Conservation (phyloP, 768 basidiomycete species). For the Lentinula aciculospora region DNA sequence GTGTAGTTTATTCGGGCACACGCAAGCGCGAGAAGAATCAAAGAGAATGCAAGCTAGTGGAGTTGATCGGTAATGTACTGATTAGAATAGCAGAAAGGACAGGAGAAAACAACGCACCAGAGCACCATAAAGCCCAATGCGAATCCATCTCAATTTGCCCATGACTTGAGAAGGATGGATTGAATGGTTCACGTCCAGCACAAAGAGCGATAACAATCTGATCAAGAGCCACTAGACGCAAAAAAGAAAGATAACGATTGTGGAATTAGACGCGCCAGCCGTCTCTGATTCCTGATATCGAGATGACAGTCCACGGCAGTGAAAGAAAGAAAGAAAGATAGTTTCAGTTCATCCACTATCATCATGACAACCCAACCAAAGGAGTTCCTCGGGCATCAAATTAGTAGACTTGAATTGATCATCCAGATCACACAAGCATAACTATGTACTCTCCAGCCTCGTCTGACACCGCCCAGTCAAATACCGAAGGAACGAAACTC, state of each 20-base stretch:
- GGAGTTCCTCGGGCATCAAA: neutral
- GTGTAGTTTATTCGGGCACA: conserved; percentile 65
- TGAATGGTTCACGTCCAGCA: neutral
- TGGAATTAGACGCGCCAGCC: neutral
- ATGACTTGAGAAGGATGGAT: neutral
- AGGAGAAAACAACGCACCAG: neutral
- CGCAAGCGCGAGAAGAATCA: conserved; percentile 51
- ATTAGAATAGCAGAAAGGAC: neutral
- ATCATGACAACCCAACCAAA: neutral
- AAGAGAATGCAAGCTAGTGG: conserved; percentile 41
- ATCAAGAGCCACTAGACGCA: neutral
- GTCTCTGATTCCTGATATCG: neutral
- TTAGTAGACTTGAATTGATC: too few species aligned
- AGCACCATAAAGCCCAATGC: neutral
- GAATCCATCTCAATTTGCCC: neutral
- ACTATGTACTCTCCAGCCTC: too few species aligned
- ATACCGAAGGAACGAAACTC: too few species aligned
- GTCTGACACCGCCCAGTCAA: too few species aligned
- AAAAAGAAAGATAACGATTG: too few species aligned
- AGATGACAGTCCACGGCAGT: neutral
- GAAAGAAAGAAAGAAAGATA: neutral
- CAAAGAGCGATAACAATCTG: neutral
- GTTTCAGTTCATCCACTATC: neutral
- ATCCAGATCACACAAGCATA: too few species aligned
- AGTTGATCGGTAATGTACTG: neutral